Conservation (phyloP, 2,329 filamentous ascomycete species). For the Parascedosporium putredinis region DNA sequence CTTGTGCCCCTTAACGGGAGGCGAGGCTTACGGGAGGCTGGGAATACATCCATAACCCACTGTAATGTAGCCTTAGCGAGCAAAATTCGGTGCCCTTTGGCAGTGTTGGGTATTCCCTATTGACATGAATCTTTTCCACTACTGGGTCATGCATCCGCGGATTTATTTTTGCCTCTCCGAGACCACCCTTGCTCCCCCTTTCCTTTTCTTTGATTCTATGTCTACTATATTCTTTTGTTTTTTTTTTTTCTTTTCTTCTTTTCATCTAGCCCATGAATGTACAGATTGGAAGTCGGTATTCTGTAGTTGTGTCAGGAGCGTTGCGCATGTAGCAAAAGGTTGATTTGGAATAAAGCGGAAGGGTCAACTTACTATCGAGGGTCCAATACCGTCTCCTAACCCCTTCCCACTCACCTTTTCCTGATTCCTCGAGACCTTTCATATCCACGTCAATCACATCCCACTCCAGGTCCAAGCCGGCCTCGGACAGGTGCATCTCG, state of each 20-base stretch:
- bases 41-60: not conserved
- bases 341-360: too few relatives aligned
- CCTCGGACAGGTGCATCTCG: conserved; percentile 82
- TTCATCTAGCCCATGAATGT: conserved; percentile 53
- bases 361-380: conserved; percentile 49
- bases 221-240: conserved; percentile 1
- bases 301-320: conserved; percentile 25
- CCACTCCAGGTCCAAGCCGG: conserved; percentile 85
- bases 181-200: too few relatives aligned
- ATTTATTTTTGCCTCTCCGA: too few relatives aligned
- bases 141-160: too few relatives aligned
- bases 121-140: not conserved
- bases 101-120: not conserved
- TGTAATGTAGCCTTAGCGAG: not conserved
- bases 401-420: conserved; percentile 74
- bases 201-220: too few relatives aligned
- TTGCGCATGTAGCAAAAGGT: conserved; percentile 7
- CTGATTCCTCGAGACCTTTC: conserved; percentile 50
- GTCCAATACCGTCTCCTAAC: conserved; percentile 87
- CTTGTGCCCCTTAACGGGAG: not conserved
- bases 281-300: conserved; percentile 65
- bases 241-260: not conserved
- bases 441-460: conserved; percentile 64
- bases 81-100: not conserved
- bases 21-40: not conserved